Conservation (phyloP, 495 filamentous ascomycete species). For the Ramalina intermedia region DNA sequence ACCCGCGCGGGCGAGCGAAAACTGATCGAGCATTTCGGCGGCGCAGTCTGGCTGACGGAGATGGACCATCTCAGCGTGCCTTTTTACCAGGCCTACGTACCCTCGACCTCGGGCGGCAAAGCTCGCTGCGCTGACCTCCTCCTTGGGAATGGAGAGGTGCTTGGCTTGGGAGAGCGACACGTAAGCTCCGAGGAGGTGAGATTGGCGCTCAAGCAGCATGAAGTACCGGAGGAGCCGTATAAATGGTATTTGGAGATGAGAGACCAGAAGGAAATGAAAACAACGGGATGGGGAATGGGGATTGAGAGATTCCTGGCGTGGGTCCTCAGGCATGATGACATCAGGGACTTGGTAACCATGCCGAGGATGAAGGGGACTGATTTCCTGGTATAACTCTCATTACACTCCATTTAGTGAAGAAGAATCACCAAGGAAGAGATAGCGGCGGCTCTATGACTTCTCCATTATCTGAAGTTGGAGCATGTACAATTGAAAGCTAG, state of each 20-base stretch:
- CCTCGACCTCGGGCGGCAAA: neutral
- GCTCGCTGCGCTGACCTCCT: neutral
- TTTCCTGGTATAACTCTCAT: no score
- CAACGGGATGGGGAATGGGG: neutral
- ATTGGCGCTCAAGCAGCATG: neutral
- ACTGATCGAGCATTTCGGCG: neutral
- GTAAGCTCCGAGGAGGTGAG: neutral
- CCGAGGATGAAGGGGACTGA: no score
- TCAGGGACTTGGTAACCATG: neutral
- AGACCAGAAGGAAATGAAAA: neutral
- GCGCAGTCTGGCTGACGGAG: slow-evolving; percentile 1
- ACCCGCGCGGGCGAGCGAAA: neutral
- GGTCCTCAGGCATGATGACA: slow-evolving; percentile 1
- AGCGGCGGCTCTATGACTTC: no score
- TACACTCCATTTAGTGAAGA: no score
- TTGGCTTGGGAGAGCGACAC: neutral
- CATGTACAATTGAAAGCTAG: no score
- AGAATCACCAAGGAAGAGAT: no score
- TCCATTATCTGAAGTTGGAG: no score
- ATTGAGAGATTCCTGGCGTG: neutral
- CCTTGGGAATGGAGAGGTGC: neutral
- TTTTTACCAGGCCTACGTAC: neutral
- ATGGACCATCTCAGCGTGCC: slow-evolving; percentile 1
- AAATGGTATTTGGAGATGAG: neutral
- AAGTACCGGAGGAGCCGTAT: neutral